These are phyloP conservation scores for Wallemia ichthyophaga DNA, from an alignment of 1,284 basidiomycete species.

Conservation along the genomic window DNA sequence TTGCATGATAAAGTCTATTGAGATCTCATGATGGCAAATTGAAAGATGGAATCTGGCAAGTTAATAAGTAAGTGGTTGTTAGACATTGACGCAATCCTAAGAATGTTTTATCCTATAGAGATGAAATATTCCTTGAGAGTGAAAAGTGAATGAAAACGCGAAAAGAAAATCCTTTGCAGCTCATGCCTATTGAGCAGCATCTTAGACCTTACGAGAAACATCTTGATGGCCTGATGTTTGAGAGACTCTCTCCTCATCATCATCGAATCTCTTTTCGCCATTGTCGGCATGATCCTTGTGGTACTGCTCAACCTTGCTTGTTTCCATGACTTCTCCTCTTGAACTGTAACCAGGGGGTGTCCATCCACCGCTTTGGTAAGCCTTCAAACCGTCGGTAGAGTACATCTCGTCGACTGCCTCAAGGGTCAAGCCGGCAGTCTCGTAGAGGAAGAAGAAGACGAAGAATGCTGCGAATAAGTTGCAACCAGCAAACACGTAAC, in stretches of 20 bases:
- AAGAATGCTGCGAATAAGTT: constrained; percentile 31
- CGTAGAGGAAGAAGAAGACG: constrained; percentile 49
- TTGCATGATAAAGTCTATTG: no score
- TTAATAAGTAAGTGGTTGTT: no score
- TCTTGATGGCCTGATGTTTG: not conserved
- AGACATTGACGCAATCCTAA: no score
- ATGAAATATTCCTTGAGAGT: no score
- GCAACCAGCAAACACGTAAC: constrained; percentile 18
- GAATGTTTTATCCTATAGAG: no score
- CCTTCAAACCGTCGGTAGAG: not conserved
- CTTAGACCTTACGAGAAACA: no score
- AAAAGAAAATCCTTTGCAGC: no score
- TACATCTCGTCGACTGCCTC: constrained; percentile 28
- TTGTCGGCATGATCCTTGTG: not conserved
- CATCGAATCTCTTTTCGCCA: not conserved
- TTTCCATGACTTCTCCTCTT: not conserved
- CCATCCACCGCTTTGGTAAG: not conserved
- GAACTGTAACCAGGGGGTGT: not conserved
- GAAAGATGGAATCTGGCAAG: no score
- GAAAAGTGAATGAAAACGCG: no score
- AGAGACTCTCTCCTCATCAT: not conserved
- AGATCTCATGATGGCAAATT: no score
- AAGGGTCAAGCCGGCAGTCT: constrained; percentile 33
- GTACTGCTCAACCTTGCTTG: not conserved
- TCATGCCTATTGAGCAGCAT: no score